Base-by-base conservation (phyloP, 179 eudicot species). In the Beta corolliflora region DNA sequence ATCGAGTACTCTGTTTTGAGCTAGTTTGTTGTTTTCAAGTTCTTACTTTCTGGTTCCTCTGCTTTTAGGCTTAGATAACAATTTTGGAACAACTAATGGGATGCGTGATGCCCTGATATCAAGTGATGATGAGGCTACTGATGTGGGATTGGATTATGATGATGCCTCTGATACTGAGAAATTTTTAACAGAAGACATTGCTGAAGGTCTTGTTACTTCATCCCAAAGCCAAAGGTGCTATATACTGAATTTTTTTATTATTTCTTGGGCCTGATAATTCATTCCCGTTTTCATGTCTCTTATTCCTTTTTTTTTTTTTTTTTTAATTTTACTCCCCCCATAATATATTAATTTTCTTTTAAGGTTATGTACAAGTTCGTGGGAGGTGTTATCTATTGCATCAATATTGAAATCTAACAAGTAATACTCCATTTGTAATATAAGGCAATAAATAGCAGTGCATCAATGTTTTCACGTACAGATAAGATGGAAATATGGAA, bases 111-210 rank as follows among this genome's bases (percentile, higher is more conserved):
- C 68, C 44, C 19, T 50, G 7, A 60, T 56, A 29, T 79, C 75
- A 23, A 79, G 84, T 61, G 79, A 84, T 72, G 82, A 82, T 68
- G 88, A 88, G 29, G 81, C 21, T 59, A 84, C 83, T 70, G 87
- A 78, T 79, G 68, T 48, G 10, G 84, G 55, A 31, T 8, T 45
- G 52, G 81, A 75, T 15, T 83, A 79, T 70, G 81, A 77, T 48
- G 82, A 74, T 75, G 73, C 63, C 36, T 85, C 85, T 53, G 87
- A 82, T 64, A 69, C 75, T 19, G 85, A 81, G 68, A 53, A 36
- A 54, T 59, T 50, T 41, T 71, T 19, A 19, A 25, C 19, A 65
- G 69, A 81, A 46, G 80, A 78, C 44, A 73, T 56, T 81, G 80
- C 59, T 70, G 55, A 68, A 48, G 76, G 54, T 44, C 79, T 77